Evolutionary conservation across 495 filamentous ascomycete genomes (phyloP).

Genomic region (Penicillium arizonense): DNA sequence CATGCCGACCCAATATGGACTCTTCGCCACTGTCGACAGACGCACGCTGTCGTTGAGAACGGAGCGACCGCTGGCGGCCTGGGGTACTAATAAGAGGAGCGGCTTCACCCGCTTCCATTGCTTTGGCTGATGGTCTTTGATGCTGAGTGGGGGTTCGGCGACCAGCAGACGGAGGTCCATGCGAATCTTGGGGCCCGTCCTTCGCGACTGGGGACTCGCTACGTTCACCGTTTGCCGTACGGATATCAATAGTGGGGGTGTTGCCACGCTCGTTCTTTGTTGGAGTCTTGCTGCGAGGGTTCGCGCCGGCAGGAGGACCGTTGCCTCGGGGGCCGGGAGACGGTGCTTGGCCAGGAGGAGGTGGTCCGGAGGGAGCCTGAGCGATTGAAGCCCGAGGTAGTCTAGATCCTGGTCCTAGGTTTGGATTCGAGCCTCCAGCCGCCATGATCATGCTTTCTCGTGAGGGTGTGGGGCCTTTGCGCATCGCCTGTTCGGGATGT

Average conservation of each 20-base stretch:
- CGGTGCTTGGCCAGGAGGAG: constrained; percentile 83
- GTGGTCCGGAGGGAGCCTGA: constrained; percentile 75
- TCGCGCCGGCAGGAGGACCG: constrained; percentile 30
- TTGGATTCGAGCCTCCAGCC: constrained; percentile 29
- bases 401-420: constrained; percentile 54
- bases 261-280: constrained; percentile 50
- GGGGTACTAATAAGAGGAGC: constrained; percentile 44
- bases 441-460: constrained; percentile 52
- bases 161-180: constrained; percentile 50
- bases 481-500: constrained; percentile 49
- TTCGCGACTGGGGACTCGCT: constrained; percentile 57
- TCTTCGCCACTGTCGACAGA: constrained; percentile 49
- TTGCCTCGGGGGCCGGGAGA: constrained; percentile 66
- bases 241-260: constrained; percentile 51
- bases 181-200: constrained; percentile 45
- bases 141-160: constrained; percentile 62
- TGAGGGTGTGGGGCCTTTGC: constrained; percentile 45
- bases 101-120: constrained; percentile 50
- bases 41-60: constrained; percentile 39
- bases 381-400: constrained; percentile 69
- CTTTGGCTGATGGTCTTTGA: constrained; percentile 39
- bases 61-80: constrained; percentile 43
- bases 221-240: constrained; percentile 42
- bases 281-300: constrained; percentile 59
- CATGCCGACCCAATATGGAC: constrained; percentile 40